phyloP scores from a whole-genome alignment of 208 protist species.

The Trypanosoma avium region DNA sequence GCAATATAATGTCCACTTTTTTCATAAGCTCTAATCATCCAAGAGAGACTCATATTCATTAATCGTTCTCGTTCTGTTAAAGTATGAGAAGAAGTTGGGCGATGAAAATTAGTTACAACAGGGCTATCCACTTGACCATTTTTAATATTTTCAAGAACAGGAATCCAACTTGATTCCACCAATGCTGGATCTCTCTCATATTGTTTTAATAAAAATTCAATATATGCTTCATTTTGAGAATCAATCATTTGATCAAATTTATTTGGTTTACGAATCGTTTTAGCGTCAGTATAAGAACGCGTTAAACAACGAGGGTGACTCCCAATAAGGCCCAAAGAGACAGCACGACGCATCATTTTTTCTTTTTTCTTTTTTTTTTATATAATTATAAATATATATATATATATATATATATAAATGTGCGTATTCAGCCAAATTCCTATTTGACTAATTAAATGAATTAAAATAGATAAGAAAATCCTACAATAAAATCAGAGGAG shows the following conservation, averaged over 20 bases:
- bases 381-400: not conserved
- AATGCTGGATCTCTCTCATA: conserved; percentile 70
- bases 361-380: not conserved
- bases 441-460: too few species aligned
- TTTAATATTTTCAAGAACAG: conserved; percentile 74
- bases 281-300: conserved; percentile 71
- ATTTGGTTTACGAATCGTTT: conserved; percentile 76
- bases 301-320: conserved; percentile 4
- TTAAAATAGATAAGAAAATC: too few species aligned
- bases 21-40: conserved; percentile 90
- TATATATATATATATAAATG: too few species aligned
- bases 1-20: conserved; percentile 81
- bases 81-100: conserved; percentile 53
- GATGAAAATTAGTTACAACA: conserved; percentile 73
- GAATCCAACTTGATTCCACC: conserved; percentile 81
- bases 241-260: conserved; percentile 72
- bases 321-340: conserved; percentile 13
- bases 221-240: conserved; percentile 71
- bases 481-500: too few species aligned
- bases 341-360: conserved; percentile 78
- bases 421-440: too few species aligned
- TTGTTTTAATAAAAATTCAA: conserved; percentile 76
- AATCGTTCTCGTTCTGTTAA: conserved; percentile 77
- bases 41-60: conserved; percentile 89
- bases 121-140: conserved; percentile 47